Base-by-base conservation (phyloP, 1,284 basidiomycete species). In the Cutaneotrichosporon sp. region DNA sequence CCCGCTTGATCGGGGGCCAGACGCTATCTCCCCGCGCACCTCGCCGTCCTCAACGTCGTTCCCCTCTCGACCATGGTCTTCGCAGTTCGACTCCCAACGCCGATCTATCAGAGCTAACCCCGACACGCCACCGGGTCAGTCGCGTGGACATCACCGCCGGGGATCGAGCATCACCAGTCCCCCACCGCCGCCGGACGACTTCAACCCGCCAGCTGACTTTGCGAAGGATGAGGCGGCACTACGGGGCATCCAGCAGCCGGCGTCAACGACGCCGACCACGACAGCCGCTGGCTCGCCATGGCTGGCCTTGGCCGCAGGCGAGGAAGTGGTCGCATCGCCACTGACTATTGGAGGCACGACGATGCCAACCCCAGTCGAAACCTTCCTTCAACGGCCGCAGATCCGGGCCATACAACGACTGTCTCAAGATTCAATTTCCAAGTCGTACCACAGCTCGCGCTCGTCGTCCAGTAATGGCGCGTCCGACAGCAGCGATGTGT, bases 201-300 rank as follows among this genome's bases (percentile, higher is more conserved):
- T 69, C 57, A 72, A 72, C 46, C 69, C 69, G 1, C 64, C 62
- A 2, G 61, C 63, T 11, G 66, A 67, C 29, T 60, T 59, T 26
- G 59, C 63, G 2, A 38, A 43, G 10, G 52, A 55, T 17, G 51
- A 26, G 3, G 11, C 47, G 9, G 62, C 59, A 2, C 26, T 57
- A 24, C 51, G 60, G 9, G 60, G 60, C 32, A 57, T 65, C 41
- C 24, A 49, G 12, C 50, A 57, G 3, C 54, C 54, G 20, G 49
- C 49, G 7, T 46, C 55, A n/a, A 19, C 47, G 7, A 12, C 54
- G 9, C 16, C 44, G 22, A 29, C 17, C 27, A 41, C 48, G 10
- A 20, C 48, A 16, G 12, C 31, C 19, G 10, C 19, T 9, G 17
- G 17, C 6, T 14, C 43, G 19, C 31, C 43, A 2, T 16, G 3